Conservation (phyloP, 2,329 filamentous ascomycete genomes). For the Fusarium devonianum region DNA sequence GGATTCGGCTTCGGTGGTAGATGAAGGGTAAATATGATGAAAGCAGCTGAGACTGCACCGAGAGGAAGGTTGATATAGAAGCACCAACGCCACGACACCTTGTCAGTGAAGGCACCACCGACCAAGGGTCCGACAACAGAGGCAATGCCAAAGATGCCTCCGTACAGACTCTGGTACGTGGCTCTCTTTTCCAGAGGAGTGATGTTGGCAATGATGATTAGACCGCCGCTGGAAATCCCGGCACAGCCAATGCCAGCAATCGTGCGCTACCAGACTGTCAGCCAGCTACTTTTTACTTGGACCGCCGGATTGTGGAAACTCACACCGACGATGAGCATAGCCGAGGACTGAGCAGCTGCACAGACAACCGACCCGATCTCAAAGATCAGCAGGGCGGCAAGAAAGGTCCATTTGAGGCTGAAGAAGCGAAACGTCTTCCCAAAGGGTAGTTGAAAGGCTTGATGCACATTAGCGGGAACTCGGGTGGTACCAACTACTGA, state of each 20-base stretch:
- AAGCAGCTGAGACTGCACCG: not conserved
- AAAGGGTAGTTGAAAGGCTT: not conserved
- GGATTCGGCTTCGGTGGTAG: not conserved
- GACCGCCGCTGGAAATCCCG: slow-evolving; percentile 5
- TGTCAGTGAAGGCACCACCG: slow-evolving; percentile 3
- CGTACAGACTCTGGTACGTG: slow-evolving; percentile 8
- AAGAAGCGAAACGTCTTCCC: slow-evolving; percentile 43
- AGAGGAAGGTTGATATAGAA: slow-evolving; percentile 6
- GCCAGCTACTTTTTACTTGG: too few species aligned
- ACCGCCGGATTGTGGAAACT: too few species aligned
- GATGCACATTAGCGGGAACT: too few species aligned
- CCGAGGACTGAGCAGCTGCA: slow-evolving; percentile 9
- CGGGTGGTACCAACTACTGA: too few species aligned
- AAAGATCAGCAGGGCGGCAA: slow-evolving; percentile 54
- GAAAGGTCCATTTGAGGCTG: slow-evolving; percentile 52
- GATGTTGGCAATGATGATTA: slow-evolving; percentile 15
- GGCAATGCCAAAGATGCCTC: slow-evolving; percentile 9
- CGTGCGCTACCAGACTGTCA: too few species aligned
- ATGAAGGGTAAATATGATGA: not conserved
- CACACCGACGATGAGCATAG: slow-evolving; percentile 15
- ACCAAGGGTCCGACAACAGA: slow-evolving; percentile 12
- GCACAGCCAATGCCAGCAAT: slow-evolving; percentile 11
- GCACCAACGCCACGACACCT: slow-evolving; percentile 4
- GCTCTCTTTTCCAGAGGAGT: slow-evolving; percentile 12
- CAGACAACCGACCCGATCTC: slow-evolving; percentile 50